Base-by-base conservation (phyloP, 257 asterid genomes). In the Penstemon eatonii region DNA sequence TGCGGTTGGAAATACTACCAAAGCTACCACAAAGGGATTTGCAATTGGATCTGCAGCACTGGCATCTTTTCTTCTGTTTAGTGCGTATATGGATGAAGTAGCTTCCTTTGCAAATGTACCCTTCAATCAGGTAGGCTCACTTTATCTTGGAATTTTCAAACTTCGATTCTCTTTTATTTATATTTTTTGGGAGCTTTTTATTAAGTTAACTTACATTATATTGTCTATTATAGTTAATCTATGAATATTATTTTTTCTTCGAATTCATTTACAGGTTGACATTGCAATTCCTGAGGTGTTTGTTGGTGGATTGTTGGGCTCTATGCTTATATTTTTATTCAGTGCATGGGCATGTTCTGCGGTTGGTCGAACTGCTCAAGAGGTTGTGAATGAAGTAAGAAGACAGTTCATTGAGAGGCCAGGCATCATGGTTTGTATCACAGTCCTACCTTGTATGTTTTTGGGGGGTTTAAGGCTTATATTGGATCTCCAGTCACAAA, bases 31-130 rank as follows among this genome's bases (percentile, higher is more conserved):
- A 76, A 94, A 94, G 82, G 99, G 99, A 52, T 94, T 94, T 82
- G 99, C 99, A 55, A 94, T 94, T 80, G 99, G 99, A 67, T 94
- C 99, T 83, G 99, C 99, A 49, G 96, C 96, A 63, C 89, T 94
- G 60, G 99, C 97, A 75, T 91, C 99, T 64, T 94, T 94, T 78
- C 99, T 94, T 71, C 87, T 94, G 49, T 94, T 94, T 75, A 94
- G 99, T 67, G 99, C 99, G 67, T 94, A 94, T 74, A 94, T 94
- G 99, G 99, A 94, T 82, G 99, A 94, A 84, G 96, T 91, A 46
- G 85, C 96, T 68, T 77, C 95, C 9, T 89, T 94, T 82, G 84
- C 97, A 4, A 87, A 62, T 36, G 78, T 73, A 68, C 79, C 92
- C 59, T 94, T 94, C 75, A 73, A 82, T 61, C 97, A 94, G 95